These are phyloP conservation scores for Mycena belliarum DNA, from an alignment of 768 basidiomycete species.

Conservation along the genomic window DNA sequence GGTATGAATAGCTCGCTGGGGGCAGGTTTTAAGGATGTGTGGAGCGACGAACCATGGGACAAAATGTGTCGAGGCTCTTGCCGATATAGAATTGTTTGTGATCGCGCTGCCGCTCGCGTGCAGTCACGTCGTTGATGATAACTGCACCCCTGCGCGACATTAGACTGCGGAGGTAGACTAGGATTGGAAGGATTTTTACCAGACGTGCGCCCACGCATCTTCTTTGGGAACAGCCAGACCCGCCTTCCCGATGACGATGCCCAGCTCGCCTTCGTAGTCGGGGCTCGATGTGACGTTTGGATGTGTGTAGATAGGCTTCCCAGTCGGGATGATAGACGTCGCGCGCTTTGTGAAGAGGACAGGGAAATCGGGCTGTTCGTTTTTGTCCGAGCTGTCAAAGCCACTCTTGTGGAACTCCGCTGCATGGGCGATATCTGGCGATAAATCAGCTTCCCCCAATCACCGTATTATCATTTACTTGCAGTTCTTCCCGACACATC, in stretches of 20 bases:
- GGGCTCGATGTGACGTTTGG: slow-evolving; percentile 18
- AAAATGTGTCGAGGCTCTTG: slow-evolving; percentile 24
- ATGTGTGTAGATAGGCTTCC: slow-evolving; percentile 20
- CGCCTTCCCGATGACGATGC: slow-evolving; percentile 17
- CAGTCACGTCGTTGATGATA: slow-evolving; percentile 23
- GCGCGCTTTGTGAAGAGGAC: slow-evolving; percentile 23
- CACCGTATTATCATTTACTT: background rate
- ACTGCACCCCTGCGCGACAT: slow-evolving; percentile 17
- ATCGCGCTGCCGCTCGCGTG: slow-evolving; percentile 22
- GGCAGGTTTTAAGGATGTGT: no score
- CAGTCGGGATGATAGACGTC: slow-evolving; percentile 19
- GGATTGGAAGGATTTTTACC: background rate
- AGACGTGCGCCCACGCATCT: slow-evolving; percentile 18
- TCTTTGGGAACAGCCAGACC: slow-evolving; percentile 15
- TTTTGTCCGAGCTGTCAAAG: slow-evolving; percentile 22
- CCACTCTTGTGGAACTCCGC: slow-evolving; percentile 24
- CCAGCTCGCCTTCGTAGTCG: slow-evolving; percentile 24
- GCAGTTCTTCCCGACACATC: slow-evolving; percentile 20
- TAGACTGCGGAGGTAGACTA: background rate
- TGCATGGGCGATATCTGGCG: slow-evolving; percentile 17
- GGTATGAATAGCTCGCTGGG: background rate
- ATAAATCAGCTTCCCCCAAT: background rate
- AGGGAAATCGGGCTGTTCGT: slow-evolving; percentile 22
- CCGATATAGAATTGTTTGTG: slow-evolving; percentile 24
- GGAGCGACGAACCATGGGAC: slow-evolving; percentile 22